phyloP scores from a whole-genome alignment of 2,329 filamentous ascomycete genomes.

The Chaetomiaceae sp. region DNA sequence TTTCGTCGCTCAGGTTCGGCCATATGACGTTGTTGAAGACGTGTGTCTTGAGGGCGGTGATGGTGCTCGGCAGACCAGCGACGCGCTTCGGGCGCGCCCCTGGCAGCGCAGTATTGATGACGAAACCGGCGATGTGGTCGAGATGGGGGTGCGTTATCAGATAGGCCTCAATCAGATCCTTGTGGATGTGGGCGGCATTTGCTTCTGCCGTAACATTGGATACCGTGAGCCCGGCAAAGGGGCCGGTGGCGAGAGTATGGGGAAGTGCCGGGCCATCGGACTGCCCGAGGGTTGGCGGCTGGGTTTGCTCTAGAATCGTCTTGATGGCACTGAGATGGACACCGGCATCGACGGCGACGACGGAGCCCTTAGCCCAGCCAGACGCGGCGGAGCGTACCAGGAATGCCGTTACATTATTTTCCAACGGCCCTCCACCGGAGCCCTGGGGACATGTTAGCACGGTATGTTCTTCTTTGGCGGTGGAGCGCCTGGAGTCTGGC shows the following conservation, averaged over 20 bases:
- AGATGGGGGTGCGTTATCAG: constrained; percentile 97
- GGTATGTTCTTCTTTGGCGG: no score
- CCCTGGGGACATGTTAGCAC: no score
- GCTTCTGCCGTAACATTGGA: constrained; percentile 61
- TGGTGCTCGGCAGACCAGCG: constrained; percentile 81
- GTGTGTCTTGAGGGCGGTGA: constrained; percentile 84
- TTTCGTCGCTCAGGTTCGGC: constrained; percentile 95
- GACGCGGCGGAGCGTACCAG: constrained; percentile 77
- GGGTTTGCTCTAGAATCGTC: constrained; percentile 63
- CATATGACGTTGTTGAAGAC: constrained; percentile 98
- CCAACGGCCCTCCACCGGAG: constrained; percentile 80
- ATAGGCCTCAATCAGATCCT: constrained; percentile 77
- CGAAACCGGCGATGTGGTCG: constrained; percentile 86
- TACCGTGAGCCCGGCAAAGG: constrained; percentile 74
- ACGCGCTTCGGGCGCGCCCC: constrained; percentile 78
- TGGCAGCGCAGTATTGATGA: constrained; percentile 87
- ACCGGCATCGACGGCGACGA: constrained; percentile 91
- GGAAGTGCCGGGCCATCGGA: constrained; percentile 37
- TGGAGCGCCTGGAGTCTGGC: no score
- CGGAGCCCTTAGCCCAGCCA: constrained; percentile 74
- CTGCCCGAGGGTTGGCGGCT: constrained; percentile 35
- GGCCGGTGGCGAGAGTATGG: constrained; percentile 58
- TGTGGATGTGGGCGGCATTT: constrained; percentile 77
- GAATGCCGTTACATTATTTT: constrained; percentile 85
- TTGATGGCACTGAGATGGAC: constrained; percentile 82